Percentiles rank a stretch among this genome's conserved stretches.
These are phyloP conservation scores for Candida stauntonica DNA, from an alignment of 805 yeast genomes.

Conservation along the genomic window DNA sequence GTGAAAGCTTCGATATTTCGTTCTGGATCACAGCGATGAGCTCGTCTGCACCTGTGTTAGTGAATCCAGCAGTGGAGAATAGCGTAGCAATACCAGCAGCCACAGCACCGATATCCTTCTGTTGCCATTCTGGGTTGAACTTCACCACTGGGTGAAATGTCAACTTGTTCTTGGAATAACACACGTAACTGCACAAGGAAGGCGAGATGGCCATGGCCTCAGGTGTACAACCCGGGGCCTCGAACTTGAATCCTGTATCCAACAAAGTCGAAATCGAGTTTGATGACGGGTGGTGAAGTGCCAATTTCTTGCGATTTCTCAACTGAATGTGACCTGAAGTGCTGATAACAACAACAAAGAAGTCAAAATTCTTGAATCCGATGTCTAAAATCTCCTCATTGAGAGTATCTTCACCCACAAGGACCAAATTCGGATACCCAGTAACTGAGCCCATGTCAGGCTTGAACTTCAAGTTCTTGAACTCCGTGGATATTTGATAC, in stretches of 20 bases:
- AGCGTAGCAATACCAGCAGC: slow-evolving; percentile 60
- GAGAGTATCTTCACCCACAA: slow-evolving; percentile 20
- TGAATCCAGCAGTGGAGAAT: slow-evolving; percentile 68
- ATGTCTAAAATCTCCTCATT: slow-evolving; percentile 29
- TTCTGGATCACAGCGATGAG: slow-evolving; percentile 51
- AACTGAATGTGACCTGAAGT: slow-evolving; percentile 44
- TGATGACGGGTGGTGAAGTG: slow-evolving; percentile 26
- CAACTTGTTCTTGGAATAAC: slow-evolving; percentile 25
- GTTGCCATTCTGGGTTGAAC: slow-evolving; percentile 2
- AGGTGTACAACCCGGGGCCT: slow-evolving; percentile 32
- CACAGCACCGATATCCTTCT: slow-evolving; percentile 27
- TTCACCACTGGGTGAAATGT: slow-evolving; percentile 11
- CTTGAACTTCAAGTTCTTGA: slow-evolving; percentile 21
- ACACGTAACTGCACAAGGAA: slow-evolving; percentile 39
- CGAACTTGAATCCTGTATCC: slow-evolving; percentile 53
- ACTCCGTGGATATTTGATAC: slow-evolving; percentile 22
- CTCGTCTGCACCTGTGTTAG: slow-evolving; percentile 66
- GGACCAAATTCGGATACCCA: slow-evolving; percentile 20
- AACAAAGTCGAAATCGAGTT: slow-evolving; percentile 36
- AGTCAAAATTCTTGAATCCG: slow-evolving; percentile 35
- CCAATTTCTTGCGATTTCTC: slow-evolving; percentile 36
- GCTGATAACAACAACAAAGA: slow-evolving; percentile 35
- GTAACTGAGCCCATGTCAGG: slow-evolving; percentile 17
- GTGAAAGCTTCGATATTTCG: slow-evolving; percentile 34
- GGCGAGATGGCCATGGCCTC: slow-evolving; percentile 45